phyloP scores from a whole-genome alignment of 768 basidiomycete species.

The Neoboletus magnificus region DNA sequence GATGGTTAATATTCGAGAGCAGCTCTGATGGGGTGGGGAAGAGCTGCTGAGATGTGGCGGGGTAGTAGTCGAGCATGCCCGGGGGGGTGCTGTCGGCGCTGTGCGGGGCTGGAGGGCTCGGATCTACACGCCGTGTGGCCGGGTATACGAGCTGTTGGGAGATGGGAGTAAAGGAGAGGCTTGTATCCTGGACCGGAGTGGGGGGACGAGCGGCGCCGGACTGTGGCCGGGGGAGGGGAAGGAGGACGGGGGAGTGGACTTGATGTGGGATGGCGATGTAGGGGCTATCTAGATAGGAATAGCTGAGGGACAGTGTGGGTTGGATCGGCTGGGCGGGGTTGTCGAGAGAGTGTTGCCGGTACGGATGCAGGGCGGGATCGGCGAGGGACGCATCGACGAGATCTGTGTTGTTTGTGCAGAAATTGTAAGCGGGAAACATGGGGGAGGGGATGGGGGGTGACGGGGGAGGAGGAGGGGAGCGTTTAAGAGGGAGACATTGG shows the following conservation, averaged over 20 bases:
- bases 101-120: not conserved
- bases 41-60: conserved; percentile 32
- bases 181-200: conserved; percentile 5
- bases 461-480: not conserved
- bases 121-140: not conserved
- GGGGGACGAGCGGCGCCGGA: conserved; percentile 1
- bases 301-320: conserved; percentile 2
- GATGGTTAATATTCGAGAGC: conserved; percentile 41
- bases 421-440: conserved; percentile 11
- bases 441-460: not conserved
- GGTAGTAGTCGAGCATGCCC: conserved; percentile 22
- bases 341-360: not conserved
- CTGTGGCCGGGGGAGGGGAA: not conserved
- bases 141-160: conserved; percentile 16
- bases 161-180: conserved; percentile 4
- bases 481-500: conserved; percentile 1
- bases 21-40: conserved; percentile 69
- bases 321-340: not conserved
- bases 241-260: not conserved
- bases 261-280: not conserved
- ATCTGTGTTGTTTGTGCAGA: conserved; percentile 2
- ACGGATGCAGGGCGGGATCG: not conserved
- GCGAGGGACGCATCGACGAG: conserved; percentile 8
- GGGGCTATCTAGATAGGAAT: conserved; percentile 15
- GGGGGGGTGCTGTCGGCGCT: not conserved